A percentile compares a stretch with the other conserved stretches of the same genome.
phyloP scores from a whole-genome alignment of 495 filamentous ascomycete genomes.

The Penicillium diatomitis region DNA sequence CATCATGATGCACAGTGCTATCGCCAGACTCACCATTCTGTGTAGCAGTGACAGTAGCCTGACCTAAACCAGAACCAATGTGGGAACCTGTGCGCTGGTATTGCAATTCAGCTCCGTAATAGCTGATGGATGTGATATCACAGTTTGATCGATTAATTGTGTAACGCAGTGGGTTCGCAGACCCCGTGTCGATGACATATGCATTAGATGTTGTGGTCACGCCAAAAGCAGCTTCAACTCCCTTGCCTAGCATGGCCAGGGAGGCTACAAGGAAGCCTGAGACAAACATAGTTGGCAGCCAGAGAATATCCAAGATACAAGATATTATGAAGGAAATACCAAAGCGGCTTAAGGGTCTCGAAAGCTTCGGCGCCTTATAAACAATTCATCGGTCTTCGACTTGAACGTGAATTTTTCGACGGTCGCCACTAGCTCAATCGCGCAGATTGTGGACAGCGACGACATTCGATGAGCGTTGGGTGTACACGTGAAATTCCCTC shows the following conservation, averaged over 20 bases:
- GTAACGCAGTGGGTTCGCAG: conserved; percentile 44
- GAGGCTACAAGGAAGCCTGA: conserved; percentile 13
- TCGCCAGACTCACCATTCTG: conserved; percentile 12
- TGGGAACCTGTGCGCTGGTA: conserved; percentile 43
- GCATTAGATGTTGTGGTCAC: conserved; percentile 15
- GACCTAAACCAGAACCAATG: conserved; percentile 51
- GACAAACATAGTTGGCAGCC: conserved; percentile 4
- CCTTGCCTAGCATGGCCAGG: conserved; percentile 13
- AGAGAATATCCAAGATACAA: neutral
- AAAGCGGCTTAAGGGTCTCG: too few relatives aligned
- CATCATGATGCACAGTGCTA: neutral
- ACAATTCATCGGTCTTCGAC: too few relatives aligned
- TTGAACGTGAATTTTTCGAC: too few relatives aligned
- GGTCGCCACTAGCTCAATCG: too few relatives aligned
- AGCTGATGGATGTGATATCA: conserved; percentile 56
- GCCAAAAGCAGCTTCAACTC: conserved; percentile 23
- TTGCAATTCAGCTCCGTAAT: conserved; percentile 48
- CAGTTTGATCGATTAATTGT: conserved; percentile 48
- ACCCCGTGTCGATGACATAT: conserved; percentile 47
- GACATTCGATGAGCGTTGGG: too few relatives aligned
- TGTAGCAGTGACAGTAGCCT: conserved; percentile 46
- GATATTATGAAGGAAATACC: too few relatives aligned
- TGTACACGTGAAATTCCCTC: too few relatives aligned
- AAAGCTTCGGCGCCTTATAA: too few relatives aligned
- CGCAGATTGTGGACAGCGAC: too few relatives aligned